Evolutionary conservation across 2,329 filamentous ascomycete genomes (phyloP).

Genomic region (Fusarium torreyae): DNA sequence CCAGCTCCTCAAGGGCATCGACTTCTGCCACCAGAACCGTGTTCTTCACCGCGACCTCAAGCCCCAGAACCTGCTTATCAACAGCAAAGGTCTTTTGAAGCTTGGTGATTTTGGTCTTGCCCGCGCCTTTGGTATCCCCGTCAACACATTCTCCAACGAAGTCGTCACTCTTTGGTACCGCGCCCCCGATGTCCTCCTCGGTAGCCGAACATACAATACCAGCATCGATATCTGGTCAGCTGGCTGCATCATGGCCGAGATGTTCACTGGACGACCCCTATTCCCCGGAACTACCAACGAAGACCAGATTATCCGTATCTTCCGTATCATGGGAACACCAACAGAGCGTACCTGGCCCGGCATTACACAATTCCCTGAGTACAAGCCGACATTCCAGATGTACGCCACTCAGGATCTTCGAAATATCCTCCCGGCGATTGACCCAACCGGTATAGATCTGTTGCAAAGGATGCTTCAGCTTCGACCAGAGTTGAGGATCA

Average conservation of each 20-base stretch:
- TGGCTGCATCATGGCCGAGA: slow-evolving; percentile 99
- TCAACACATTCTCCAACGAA: slow-evolving; percentile 98
- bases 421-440: slow-evolving; percentile 90
- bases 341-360: slow-evolving; percentile 96
- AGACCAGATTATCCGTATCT: slow-evolving; percentile 96
- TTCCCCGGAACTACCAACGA: slow-evolving; percentile 99
- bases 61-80: slow-evolving; percentile 96
- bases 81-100: slow-evolving; percentile 90
- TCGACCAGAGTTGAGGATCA: slow-evolving; percentile 91
- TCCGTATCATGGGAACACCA: slow-evolving; percentile 97
- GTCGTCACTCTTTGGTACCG: slow-evolving; percentile 99
- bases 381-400: slow-evolving; percentile 94
- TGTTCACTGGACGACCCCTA: slow-evolving; percentile 95
- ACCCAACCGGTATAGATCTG: slow-evolving; percentile 87
- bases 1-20: slow-evolving; percentile 94
- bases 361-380: slow-evolving; percentile 96
- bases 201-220: slow-evolving; percentile 97
- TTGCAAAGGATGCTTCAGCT: slow-evolving; percentile 93
- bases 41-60: slow-evolving; percentile 97
- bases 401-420: slow-evolving; percentile 93
- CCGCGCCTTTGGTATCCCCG: slow-evolving; percentile 94
- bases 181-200: slow-evolving; percentile 93
- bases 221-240: slow-evolving; percentile 99
- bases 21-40: slow-evolving; percentile 97
- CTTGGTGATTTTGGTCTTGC: slow-evolving; percentile 95